A percentile compares a stretch with the other conserved stretches of the same genome.
These are phyloP conservation scores for Candida fluviatilis DNA, from an alignment of 805 yeast genomes.

Conservation along the genomic window DNA sequence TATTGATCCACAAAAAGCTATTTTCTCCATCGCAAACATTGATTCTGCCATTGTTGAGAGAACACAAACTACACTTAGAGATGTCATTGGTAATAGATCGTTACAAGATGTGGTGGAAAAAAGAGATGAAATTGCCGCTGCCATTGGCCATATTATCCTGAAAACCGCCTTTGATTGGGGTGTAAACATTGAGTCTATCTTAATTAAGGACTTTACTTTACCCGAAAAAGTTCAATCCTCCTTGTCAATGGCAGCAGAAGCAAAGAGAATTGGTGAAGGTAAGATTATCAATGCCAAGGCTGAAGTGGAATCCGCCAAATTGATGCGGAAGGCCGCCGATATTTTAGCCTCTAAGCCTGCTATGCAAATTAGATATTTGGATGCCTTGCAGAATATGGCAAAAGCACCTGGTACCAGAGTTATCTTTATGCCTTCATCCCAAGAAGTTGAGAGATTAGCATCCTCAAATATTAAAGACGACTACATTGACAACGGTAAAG, in stretches of 20 bases:
- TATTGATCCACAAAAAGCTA: slow-evolving; percentile 63
- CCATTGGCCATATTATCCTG: slow-evolving; percentile 57
- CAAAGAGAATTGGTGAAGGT: slow-evolving; percentile 70
- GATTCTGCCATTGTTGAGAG: slow-evolving; percentile 57
- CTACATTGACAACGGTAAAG: slow-evolving; percentile 6
- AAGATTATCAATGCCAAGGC: slow-evolving; percentile 73
- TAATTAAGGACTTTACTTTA: slow-evolving; percentile 61
- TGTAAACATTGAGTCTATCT: slow-evolving; percentile 59
- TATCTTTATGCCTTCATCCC: slow-evolving; percentile 63
- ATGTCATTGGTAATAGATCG: slow-evolving; percentile 61
- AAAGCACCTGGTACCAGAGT: slow-evolving; percentile 59
- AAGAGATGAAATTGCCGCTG: slow-evolving; percentile 64
- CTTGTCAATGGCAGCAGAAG: slow-evolving; percentile 70
- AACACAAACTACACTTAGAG: slow-evolving; percentile 70
- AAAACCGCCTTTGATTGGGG: slow-evolving; percentile 70
- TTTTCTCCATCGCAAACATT: slow-evolving; percentile 52
- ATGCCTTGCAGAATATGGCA: slow-evolving; percentile 76
- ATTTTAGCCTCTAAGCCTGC: slow-evolving; percentile 71
- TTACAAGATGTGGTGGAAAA: slow-evolving; percentile 72
- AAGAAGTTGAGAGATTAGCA: slow-evolving; percentile 38
- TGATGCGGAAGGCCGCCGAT: slow-evolving; percentile 77
- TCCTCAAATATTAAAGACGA: slow-evolving; percentile 15
- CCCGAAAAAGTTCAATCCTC: slow-evolving; percentile 54
- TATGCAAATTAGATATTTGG: slow-evolving; percentile 73
- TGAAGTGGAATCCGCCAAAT: slow-evolving; percentile 70